Evolutionary conservation across 495 filamentous ascomycete genomes (phyloP).

Genomic region (Daldinia decipiens): DNA sequence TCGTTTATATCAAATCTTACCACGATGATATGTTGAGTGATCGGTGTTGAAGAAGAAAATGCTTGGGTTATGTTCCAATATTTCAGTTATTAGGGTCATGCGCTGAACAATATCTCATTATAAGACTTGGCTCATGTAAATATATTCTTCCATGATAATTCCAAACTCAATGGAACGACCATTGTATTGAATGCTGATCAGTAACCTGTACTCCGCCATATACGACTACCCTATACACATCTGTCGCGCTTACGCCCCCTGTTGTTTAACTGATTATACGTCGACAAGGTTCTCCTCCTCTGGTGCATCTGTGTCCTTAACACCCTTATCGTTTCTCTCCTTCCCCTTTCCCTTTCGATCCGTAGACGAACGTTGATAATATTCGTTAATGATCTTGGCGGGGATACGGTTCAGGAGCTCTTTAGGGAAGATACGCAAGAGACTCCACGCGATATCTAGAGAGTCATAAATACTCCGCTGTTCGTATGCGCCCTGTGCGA

Average conservation of each 20-base stretch:
- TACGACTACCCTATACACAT: conserved; percentile 46
- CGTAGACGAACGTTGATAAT: conserved; percentile 79
- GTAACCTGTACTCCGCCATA: conserved; percentile 42
- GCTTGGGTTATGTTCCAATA: neutral
- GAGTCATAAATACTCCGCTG: conserved; percentile 88
- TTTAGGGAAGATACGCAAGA: conserved; percentile 96
- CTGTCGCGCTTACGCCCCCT: conserved; percentile 25
- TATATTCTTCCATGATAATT: neutral
- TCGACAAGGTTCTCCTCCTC: conserved; percentile 76
- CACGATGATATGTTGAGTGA: neutral
- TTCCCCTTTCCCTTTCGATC: conserved; percentile 70
- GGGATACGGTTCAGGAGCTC: conserved; percentile 98
- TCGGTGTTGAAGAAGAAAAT: neutral
- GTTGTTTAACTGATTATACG: conserved; percentile 52
- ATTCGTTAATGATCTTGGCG: conserved; percentile 90
- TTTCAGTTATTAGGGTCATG: neutral
- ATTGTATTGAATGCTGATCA: conserved; percentile 42
- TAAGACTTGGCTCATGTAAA: neutral
- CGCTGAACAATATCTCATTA: neutral
- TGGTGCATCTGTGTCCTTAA: conserved; percentile 63
- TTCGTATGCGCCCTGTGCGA: conserved; percentile 92
- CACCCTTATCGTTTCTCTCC: conserved; percentile 73
- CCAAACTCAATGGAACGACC: conserved; percentile 16
- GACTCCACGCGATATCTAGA: conserved; percentile 93
- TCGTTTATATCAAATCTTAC: neutral